Evolutionary conservation across 2,329 filamentous ascomycete genomes (phyloP).

Genomic region (Tolypocladium inflatum): DNA sequence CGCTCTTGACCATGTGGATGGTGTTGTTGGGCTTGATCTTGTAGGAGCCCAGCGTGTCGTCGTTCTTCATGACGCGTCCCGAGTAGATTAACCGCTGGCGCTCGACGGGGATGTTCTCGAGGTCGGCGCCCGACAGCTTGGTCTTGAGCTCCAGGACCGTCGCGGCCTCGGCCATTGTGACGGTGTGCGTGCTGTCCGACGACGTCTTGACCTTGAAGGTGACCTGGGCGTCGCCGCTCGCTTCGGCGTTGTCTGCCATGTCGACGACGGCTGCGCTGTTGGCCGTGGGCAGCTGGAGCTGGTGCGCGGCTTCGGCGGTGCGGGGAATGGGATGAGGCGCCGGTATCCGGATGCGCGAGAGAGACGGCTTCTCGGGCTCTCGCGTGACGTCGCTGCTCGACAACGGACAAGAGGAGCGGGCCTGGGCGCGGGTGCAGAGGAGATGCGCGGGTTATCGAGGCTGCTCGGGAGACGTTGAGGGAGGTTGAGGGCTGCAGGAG

Average conservation of each 20-base stretch:
- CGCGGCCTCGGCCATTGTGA: conserved; percentile 70
- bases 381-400: not conserved
- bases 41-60: conserved; percentile 73
- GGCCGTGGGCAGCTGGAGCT: conserved; percentile 2
- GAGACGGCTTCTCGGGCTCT: not conserved
- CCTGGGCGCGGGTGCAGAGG: not conserved
- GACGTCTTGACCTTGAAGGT: conserved; percentile 98
- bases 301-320: conserved; percentile 4
- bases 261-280: conserved; percentile 7
- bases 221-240: conserved; percentile 61
- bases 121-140: conserved; percentile 72
- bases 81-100: conserved; percentile 96
- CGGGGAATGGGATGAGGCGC: not conserved
- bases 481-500: not conserved
- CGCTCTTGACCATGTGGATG: conserved; percentile 92
- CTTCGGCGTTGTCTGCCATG: conserved; percentile 58
- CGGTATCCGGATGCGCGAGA: not conserved
- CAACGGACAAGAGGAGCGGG: not conserved
- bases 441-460: not conserved
- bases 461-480: not conserved
- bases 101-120: conserved; percentile 78
- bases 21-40: conserved; percentile 97
- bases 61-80: conserved; percentile 91
- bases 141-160: conserved; percentile 81
- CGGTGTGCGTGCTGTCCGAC: conserved; percentile 72